Conservation (phyloP, 2,329 filamentous ascomycete genomes). For the Fusarium verticillioides region DNA sequence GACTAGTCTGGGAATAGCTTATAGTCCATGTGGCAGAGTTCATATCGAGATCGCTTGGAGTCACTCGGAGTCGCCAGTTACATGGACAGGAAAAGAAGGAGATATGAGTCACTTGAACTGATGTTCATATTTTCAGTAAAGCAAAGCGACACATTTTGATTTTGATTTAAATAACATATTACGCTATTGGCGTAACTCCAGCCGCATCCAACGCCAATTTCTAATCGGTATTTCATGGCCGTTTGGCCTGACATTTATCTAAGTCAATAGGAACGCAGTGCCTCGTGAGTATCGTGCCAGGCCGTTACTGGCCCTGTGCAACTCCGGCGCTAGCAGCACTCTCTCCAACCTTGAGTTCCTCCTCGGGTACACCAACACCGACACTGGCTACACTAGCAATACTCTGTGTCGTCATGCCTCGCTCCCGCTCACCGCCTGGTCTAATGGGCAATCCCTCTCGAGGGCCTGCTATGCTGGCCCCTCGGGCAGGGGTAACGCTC, state of each 20-base stretch:
- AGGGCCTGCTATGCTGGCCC: constrained; percentile 58
- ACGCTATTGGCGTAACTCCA: constrained; percentile 26
- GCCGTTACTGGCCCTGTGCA: constrained; percentile 24
- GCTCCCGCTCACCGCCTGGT: constrained; percentile 51
- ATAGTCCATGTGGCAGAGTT: background rate
- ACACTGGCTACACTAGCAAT: constrained; percentile 59
- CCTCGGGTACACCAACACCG: constrained; percentile 67
- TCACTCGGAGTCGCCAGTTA: background rate
- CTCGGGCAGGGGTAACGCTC: constrained; percentile 51
- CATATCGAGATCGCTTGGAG: background rate
- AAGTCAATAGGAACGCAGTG: background rate
- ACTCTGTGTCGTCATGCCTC: constrained; percentile 56
- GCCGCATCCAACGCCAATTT: constrained; percentile 41
- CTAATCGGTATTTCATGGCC: constrained; percentile 34
- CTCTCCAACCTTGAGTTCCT: constrained; percentile 70
- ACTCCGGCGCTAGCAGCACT: constrained; percentile 64
- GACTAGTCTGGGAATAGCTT: background rate
- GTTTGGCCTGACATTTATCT: background rate
- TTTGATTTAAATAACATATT: constrained; percentile 7
- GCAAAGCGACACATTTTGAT: background rate
- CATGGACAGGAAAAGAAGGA: background rate
- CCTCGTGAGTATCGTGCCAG: background rate
- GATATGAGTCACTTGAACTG: background rate
- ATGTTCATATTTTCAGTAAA: background rate
- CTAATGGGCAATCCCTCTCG: constrained; percentile 50